Base-by-base conservation (phyloP, 1,284 basidiomycete species). In the Tranzscheliella williamsii region DNA sequence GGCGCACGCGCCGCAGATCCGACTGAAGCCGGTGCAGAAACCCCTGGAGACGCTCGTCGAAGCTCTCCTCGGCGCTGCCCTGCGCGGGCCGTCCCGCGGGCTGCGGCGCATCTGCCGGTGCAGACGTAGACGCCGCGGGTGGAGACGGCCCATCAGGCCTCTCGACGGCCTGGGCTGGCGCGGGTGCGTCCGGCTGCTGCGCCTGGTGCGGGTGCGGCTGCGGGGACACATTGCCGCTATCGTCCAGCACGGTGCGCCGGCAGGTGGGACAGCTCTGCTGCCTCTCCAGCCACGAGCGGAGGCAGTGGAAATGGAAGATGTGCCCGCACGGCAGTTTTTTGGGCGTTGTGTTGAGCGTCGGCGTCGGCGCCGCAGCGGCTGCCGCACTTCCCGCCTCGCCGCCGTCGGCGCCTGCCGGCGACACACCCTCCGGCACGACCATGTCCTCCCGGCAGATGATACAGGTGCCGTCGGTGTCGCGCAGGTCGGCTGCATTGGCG, bases 361-460 rank as follows among this genome's bases (percentile, higher is more conserved):
- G 18, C 1, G 45, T 57, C 43, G 35, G 48, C 9, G 23, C 34
- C 17, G 35, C 34, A 8, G 21, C 26, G 8, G 17, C 20, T 27
- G 31, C 43, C 24, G 24, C 26, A 18, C 22, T 51, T 18, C n/a
- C 18, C n/a, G 24, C 30, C 11, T 7, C 34, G n/a, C 26, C 35
- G 21, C 31, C 39, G 13, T 35, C 44, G 5, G 38, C 18, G 16
- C 36, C 24, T 2, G 36, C 21, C 11, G 52, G n/a, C n/a, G n/a
- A n/a, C n/a, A n/a, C n/a, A n/a, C n/a, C 26, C 9, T 29, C 26
- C 26, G 9, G 31, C 9, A 16, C 31, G 1, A 64, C 48, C 91
- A 99, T 93, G 76, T 98, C 94, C 79, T 98, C 94, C n/a, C 95
- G 84, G 75, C 95, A 97, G 67, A 98, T 97, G 73, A 98, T 97